These are phyloP conservation scores for Sporothrix humicola DNA, from an alignment of 2,329 filamentous ascomycete species.

Conservation along the genomic window DNA sequence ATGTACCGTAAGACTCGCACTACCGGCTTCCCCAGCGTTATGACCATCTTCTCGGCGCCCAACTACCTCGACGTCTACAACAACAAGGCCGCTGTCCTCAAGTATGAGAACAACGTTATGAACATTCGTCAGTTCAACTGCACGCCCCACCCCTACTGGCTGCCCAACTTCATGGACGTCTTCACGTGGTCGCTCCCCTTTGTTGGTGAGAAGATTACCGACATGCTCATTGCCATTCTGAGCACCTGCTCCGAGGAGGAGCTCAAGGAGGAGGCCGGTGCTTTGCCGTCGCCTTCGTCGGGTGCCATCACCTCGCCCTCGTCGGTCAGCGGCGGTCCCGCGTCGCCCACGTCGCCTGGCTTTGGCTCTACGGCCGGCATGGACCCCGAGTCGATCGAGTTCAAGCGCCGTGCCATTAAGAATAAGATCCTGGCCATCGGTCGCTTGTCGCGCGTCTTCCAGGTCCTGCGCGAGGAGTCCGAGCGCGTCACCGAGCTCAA, in stretches of 20 bases:
- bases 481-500: conserved; percentile 97
- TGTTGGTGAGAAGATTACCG: conserved; percentile 98
- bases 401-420: conserved; percentile 96
- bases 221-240: conserved; percentile 98
- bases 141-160: conserved; percentile 98
- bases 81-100: conserved; percentile 98
- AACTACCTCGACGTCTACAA: conserved; percentile 99
- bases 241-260: conserved; percentile 99
- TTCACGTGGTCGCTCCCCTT: conserved; percentile 99
- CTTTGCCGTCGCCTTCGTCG: conserved; percentile 74
- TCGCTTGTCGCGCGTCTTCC: conserved; percentile 95
- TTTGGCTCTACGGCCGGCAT: conserved; percentile 24
- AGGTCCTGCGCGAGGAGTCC: conserved; percentile 95
- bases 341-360: conserved; percentile 43
- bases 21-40: conserved; percentile 97
- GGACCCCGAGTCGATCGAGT: conserved; percentile 87
- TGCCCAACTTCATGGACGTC: conserved; percentile 99
- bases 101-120: conserved; percentile 99
- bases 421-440: conserved; percentile 99
- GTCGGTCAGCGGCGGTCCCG: conserved; percentile 39
- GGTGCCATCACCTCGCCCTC: conserved; percentile 63
- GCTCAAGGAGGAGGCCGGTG: conserved; percentile 81
- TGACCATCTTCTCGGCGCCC: conserved; percentile 99
- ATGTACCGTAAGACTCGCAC: conserved; percentile 99
- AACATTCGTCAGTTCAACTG: conserved; percentile 99